Evolutionary conservation across 75 land plant genomes (phyloP), one percentile per base, ranked within the genome.

Genomic region (Larix kaempferi): DNA sequence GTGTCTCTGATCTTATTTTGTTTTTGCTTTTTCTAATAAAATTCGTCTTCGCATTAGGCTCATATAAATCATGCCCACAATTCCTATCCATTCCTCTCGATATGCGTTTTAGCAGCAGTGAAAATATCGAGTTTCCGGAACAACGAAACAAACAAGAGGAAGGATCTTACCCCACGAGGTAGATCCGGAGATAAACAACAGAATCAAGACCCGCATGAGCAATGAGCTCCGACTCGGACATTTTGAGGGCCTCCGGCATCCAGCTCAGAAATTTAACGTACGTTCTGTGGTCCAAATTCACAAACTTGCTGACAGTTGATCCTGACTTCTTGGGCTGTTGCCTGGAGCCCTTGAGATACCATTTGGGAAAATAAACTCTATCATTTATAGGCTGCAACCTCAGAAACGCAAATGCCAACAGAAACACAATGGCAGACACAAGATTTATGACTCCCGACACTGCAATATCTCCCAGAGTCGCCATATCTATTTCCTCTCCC

Each of bases 121-220:
- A 44, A 49, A 49, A 10, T 10, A 10, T 49, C 0, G 11, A 49
- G 10, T 11, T 49, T 49, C 2, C 54, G 12, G 2, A 49, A 39
- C 4, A 49, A 49, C 54, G 10, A 10, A 11, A 49, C 12, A 49
- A 10, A 49, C 54, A 11, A 49, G 54, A 60, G 23, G n/a, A 60
- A 19, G 12, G 21, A 60, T 19, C 83, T 82, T 60, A 91, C 93
- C 93, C 93, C 57, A 89, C 82, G 19, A 90, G 79, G 58, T 87
- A 83, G n/a, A 90, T 83, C 12, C 94, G 76, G 17, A 91, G 71
- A 35, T 84, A 89, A 33, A 87, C 90, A 57, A 78, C 94, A 74
- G 94, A 90, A 78, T 91, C 94, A 59, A 91, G 88, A 27, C 94
- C 94, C 5, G 92, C 92, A 81, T 90, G 94, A 26, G 83, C 84